phyloP scores from a whole-genome alignment of 2,329 filamentous ascomycete genomes.

The Fusarium temperatum region DNA sequence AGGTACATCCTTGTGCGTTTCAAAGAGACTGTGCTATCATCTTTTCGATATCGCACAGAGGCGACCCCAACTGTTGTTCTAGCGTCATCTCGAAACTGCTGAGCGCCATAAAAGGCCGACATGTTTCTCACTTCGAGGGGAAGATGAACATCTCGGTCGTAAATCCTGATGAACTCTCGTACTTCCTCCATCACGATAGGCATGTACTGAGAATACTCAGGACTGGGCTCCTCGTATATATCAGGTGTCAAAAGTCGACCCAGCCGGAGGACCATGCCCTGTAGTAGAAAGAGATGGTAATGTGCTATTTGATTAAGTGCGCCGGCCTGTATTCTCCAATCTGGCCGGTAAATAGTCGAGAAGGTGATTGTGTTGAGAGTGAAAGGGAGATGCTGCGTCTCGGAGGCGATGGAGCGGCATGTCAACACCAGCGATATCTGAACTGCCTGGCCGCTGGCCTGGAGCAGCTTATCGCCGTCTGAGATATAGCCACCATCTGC shows the following conservation, averaged over 20 bases:
- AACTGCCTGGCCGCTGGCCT: neutral
- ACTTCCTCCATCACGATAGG: neutral
- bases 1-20: rapidly evolving
- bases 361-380: neutral
- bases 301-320: rapidly evolving
- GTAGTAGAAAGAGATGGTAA: rapidly evolving
- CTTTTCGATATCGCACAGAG: neutral
- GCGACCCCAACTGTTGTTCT: neutral
- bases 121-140: rapidly evolving
- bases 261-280: rapidly evolving
- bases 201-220: neutral
- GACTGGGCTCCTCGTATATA: neutral
- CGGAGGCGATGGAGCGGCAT: neutral
- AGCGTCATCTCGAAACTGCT: rapidly evolving
- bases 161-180: rapidly evolving
- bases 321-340: neutral
- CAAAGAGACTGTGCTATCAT: neutral
- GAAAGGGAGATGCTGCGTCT: neutral
- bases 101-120: rapidly evolving
- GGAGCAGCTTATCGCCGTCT: neutral
- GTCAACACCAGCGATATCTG: neutral
- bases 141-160: rapidly evolving
- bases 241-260: neutral
- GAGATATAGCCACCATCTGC: neutral
- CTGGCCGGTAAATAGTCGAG: neutral